phyloP scores from a whole-genome alignment of 306 rosid species.

The Trifolium pratense region DNA sequence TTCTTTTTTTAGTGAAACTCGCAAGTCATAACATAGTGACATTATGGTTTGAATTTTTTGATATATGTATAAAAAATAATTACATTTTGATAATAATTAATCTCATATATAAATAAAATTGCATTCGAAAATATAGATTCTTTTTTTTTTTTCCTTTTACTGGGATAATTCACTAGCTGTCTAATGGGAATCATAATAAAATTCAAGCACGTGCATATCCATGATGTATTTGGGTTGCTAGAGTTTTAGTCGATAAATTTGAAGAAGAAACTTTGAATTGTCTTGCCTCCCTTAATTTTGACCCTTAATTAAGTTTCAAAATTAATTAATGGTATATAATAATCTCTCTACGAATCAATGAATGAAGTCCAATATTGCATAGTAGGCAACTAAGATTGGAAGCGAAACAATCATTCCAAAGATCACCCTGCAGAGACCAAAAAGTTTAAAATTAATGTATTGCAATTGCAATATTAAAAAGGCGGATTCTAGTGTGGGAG shows the following conservation, averaged over 20 bases:
- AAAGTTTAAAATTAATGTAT: neutral
- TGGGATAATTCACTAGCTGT: neutral
- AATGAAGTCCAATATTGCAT: conserved; percentile 65
- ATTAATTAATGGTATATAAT: neutral
- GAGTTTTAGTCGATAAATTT: neutral
- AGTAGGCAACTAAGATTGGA: conserved; percentile 73
- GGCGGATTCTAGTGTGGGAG: no score
- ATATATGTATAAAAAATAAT: no score
- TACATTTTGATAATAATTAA: no score
- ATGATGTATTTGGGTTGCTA: neutral
- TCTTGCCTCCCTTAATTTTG: no score
- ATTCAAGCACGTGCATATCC: no score
- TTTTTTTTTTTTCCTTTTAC: neutral
- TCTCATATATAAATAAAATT: no score
- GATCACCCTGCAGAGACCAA: conserved; percentile 68
- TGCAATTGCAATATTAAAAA: no score
- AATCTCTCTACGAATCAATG: conserved; percentile 33
- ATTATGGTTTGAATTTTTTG: no score
- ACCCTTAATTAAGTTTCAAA: neutral
- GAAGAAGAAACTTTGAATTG: conserved; percentile 5
- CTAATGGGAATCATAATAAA: conserved; percentile 3
- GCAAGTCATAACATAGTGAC: no score
- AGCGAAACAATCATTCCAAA: conserved; percentile 83
- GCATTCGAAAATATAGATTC: no score
- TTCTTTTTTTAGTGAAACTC: no score